Conservation (phyloP, 768 basidiomycete genomes). For the Boletus rubroflammeus region DNA sequence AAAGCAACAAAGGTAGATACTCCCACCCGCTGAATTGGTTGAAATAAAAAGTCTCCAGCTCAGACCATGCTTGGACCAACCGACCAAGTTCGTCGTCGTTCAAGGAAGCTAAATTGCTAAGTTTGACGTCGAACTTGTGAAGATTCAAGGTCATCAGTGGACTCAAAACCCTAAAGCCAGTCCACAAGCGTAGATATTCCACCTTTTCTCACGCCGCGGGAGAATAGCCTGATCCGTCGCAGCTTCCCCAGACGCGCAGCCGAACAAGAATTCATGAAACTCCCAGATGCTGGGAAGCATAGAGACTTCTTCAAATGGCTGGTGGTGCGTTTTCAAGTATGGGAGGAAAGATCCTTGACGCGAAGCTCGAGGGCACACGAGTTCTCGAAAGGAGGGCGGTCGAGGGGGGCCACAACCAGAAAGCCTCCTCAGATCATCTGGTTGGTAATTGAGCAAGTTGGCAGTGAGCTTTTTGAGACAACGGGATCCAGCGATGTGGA, state of each 20-base stretch:
- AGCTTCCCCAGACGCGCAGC: neutral
- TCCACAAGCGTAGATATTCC: neutral
- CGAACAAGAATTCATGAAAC: constrained; percentile 3
- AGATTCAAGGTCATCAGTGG: constrained; percentile 3
- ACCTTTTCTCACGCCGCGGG: neutral
- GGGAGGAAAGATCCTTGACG: constrained; percentile 3
- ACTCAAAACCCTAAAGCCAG: neutral
- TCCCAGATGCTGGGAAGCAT: neutral
- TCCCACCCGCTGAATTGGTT: neutral
- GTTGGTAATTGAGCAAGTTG: neutral
- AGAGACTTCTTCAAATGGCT: constrained; percentile 6
- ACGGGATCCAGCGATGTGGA: neutral
- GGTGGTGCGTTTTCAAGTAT: neutral
- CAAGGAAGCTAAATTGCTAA: neutral
- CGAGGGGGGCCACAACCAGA: neutral
- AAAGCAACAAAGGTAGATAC: neutral
- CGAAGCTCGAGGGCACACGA: constrained; percentile 1
- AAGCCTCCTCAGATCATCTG: neutral
- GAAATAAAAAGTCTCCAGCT: neutral
- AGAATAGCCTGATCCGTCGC: neutral
- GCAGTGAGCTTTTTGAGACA: neutral
- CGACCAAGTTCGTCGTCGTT: constrained; percentile 1
- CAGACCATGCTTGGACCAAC: constrained; percentile 2
- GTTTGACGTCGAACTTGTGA: neutral
- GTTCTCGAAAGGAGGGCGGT: constrained; percentile 3